Base-by-base conservation (phyloP, 257 asterid genomes). In the Anisodus acutangulus region DNA sequence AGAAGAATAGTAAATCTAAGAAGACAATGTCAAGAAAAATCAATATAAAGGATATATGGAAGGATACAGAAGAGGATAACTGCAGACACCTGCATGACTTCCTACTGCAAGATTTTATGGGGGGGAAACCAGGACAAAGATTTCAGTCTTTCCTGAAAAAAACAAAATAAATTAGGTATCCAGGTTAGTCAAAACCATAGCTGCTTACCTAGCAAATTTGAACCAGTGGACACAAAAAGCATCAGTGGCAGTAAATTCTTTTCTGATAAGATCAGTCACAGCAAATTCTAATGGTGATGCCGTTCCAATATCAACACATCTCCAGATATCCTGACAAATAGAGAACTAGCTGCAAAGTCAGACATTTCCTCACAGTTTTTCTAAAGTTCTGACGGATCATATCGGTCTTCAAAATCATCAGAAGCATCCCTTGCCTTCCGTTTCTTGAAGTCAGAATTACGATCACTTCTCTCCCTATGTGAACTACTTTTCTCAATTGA, bases 61-160 rank as follows among this genome's bases (percentile, higher is more conserved):
- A 94, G 98, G 98, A 95, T 95, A 94, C 97, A 86, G 91, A 85
- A 78, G 87, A 80, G 86, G 91, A 90, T 83, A 88, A 88, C 91
- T 53, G 92, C 91, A 80, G 85, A 86, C 87, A 89, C 88, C 95
- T 78, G 90, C 82, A 83, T 58, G 89, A 86, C 91, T 85, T 87
- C 91, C 85, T 76, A 92, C 95, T 91, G 97, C 94, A 88, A 88
- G 83, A 82, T 53, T 83, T 74, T 72, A 80, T 84, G 85, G 19
- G 41, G 2, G 70, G 79, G 84, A 79, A 19, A 49, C 71, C 72
- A 41, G 49, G 57, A 80, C 71, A 85, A 84, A 82, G 82, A 66
- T 84, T 84, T 78, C 84, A 86, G 83, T 89, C 83, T 74, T 45
- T 12, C 60, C 85, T 22, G 85, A 70, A 62, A 79, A 31, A 79